These are phyloP conservation scores for Skeletonema tropicum DNA, from an alignment of 108 stramenopile genomes.

Conservation along the genomic window DNA sequence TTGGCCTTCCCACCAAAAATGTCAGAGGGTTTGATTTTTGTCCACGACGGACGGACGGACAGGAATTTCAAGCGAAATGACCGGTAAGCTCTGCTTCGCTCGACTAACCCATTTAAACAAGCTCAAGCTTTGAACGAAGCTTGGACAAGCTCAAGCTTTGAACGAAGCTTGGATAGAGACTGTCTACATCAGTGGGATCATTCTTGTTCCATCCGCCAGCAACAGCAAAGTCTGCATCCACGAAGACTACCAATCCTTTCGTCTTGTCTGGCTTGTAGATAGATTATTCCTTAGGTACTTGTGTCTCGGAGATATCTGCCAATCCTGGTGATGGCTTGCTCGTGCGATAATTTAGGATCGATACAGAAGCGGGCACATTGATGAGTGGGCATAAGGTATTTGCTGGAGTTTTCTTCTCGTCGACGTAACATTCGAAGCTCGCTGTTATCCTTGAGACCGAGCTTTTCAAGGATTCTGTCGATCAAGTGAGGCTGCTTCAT, in stretches of 20 bases:
- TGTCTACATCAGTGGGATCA: neutral
- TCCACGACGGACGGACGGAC: too few species aligned
- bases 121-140: too few species aligned
- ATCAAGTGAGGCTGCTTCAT: conserved; percentile 58
- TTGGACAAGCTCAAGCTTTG: too few species aligned
- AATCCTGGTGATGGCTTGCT: conserved; percentile 42
- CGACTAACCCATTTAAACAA: too few species aligned
- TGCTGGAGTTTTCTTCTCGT: too few species aligned
- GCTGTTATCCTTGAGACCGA: neutral
- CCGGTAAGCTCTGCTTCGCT: too few species aligned
- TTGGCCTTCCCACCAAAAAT: too few species aligned
- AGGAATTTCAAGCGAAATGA: too few species aligned
- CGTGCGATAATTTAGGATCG: conserved; percentile 46
- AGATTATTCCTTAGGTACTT: conserved; percentile 5
- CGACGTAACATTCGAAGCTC: too few species aligned
- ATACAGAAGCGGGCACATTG: conserved; percentile 51
- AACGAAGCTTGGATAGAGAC: conserved; percentile 3
- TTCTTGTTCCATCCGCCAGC: conserved; percentile 36
- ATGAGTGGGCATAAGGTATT: conserved; percentile 16
- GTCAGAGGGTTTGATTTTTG: too few species aligned
- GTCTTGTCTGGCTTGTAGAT: conserved; percentile 15
- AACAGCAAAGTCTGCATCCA: conserved; percentile 53
- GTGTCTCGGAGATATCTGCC: conserved; percentile 54
- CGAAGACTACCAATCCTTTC: conserved; percentile 34
- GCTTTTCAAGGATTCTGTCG: conserved; percentile 26